Evolutionary conservation across 768 basidiomycete species (phyloP), one percentile per base, ranked within the genome.

Genomic region (Rhodotorula taiwanensis): DNA sequence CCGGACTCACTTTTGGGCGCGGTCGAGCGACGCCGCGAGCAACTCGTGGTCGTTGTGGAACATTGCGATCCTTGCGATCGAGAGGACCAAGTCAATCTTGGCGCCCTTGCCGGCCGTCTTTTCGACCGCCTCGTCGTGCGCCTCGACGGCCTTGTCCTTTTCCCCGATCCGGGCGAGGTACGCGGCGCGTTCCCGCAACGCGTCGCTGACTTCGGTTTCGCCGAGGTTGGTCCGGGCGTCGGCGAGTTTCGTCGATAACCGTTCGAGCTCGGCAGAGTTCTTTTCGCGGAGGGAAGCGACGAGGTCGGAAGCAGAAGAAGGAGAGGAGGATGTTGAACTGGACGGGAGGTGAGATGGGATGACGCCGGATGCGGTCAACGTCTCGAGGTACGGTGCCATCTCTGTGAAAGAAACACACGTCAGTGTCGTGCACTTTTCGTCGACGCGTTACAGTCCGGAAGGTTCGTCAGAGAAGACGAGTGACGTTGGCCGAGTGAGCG

Each of bases 31-130:
- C 43, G 79, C 73, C 0, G 80, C 83, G 54, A 94, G 84, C 66
- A 92, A 78, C 6, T 81, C 76, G 39, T 85, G 82, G 73, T 97
- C 88, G 28, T 80, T 80, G 76, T 88, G 92, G 81, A 97, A 98
- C 75, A 97, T 81, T 0, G 89, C 92, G 58, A 97, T 85, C 36
- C 93, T 82, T 62, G 89, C 85, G 60, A 93, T 84, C 2, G 89
- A 85, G 39, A 99, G 82, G 1, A 87, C 85, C 63, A 95, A 86
- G 75, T 98, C 94, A 75, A 98, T 99, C 64, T 89, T 80, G 15
- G 89, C 87, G 15, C 94, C 94, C 10, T 95, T 79, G 1, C 92
- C 93, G 5, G 93, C 87, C 0, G 88, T 93, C 78, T 95, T 95
- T 77, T 87, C 85, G 21, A 95, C 76, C 0, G 94, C 93, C 2